Base-by-base conservation (phyloP, 768 basidiomycete genomes). In the Pleurotus pulmonarius region DNA sequence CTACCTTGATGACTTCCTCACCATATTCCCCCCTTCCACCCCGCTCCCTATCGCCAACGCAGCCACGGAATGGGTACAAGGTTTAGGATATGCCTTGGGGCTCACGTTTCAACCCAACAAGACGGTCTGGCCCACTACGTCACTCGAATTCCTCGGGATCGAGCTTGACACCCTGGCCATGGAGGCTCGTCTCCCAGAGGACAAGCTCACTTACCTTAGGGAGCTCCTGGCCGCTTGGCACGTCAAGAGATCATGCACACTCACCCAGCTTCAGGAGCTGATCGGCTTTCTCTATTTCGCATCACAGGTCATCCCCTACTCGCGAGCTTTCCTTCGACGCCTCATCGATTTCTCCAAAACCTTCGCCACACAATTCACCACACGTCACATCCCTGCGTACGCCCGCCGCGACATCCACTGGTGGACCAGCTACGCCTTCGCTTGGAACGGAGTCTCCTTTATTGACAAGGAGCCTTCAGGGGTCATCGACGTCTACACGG, bases 1-100 rank as follows among this genome's bases (percentile, higher is more conserved):
- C 43, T 75, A 72, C 48, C 63, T 75, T 1, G 68, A 76, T 43
- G 68, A 75, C 39, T 75, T 74, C 54, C 64, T 74, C 18, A 29
- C 60, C 1, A 58, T 64, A n/a, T 72, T 70, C 57, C 37, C 49
- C 5, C 57, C 61, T 8, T n/a, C 16, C 5, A 55, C 59, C 15
- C 24, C n/a, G n/a, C 15, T 37, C 48, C 38, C 9, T 8, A 29
- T 40, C 7, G 57, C 51, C 24, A 16, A 59, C 26, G 46, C 59
- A 13, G 69, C 68, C 0, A 56, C 70, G 2, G 60, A 67, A 3
- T 74, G 71, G 73, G 61, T 69, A 2, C 59, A 68, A 26, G 64
- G 56, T 39, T 59, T 71, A 0, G 68, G 68, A 1, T n/a, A 47
- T 0, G 25, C 61, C 22, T 66, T 75, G 3, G 69, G 72, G 0